Percentiles rank a stretch among this genome's conserved stretches.
phyloP scores from a whole-genome alignment of 148 eudicot genomes.

The Spergularia bocconei region DNA sequence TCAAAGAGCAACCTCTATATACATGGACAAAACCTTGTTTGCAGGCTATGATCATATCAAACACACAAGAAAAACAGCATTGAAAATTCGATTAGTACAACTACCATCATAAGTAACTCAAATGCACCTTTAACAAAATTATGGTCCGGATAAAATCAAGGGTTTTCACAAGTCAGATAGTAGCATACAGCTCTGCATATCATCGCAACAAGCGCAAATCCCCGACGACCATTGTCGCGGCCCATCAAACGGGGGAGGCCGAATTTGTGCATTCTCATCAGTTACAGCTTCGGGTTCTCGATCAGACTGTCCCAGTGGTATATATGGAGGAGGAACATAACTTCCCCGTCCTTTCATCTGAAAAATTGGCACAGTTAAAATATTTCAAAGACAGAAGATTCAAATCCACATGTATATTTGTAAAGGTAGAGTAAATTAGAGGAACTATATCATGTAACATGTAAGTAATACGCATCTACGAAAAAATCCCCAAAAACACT shows the following conservation, averaged over 20 bases:
- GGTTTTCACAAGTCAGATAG: conserved; percentile 62
- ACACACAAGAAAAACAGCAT: neutral
- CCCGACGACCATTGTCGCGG: conserved; percentile 84
- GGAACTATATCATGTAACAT: too few species aligned
- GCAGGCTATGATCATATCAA: neutral
- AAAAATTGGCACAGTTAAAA: too few species aligned
- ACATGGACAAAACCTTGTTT: neutral
- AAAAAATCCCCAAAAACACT: too few species aligned
- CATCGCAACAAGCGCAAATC: conserved; percentile 96
- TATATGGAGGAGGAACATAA: conserved; percentile 75
- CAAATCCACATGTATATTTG: too few species aligned
- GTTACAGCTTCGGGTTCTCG: conserved; percentile 34
- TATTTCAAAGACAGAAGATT: too few species aligned
- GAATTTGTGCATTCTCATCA: conserved; percentile 25
- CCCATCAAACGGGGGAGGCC: conserved; percentile 19
- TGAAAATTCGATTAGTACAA: conserved; percentile 10
- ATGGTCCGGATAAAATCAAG: conserved; percentile 58
- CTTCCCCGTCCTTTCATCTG: conserved; percentile 48
- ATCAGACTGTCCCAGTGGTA: conserved; percentile 70
- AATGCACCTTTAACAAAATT: conserved; percentile 50
- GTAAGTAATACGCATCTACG: too few species aligned
- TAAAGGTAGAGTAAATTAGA: too few species aligned
- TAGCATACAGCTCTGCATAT: conserved; percentile 90
- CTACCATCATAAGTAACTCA: conserved; percentile 29
- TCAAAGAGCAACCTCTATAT: neutral